Percentiles rank a stretch among this genome's conserved stretches.
Conservation (phyloP, 1,284 basidiomycete species). For the Moesziomyces antarcticus region DNA sequence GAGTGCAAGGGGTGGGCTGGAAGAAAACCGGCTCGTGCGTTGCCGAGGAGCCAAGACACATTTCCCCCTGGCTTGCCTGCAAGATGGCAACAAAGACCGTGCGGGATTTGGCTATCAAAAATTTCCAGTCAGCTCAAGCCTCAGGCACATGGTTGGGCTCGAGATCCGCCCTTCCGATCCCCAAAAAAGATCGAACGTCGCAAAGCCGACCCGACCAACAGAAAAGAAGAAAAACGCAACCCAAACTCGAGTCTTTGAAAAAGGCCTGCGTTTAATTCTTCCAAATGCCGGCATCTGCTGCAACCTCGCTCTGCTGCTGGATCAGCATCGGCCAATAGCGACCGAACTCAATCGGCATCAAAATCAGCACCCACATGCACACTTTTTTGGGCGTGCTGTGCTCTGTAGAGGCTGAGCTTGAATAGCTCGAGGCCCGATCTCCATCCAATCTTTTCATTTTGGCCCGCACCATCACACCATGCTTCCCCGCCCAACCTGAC, state of each 20-base stretch:
- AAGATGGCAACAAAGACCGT: slow-evolving; percentile 17
- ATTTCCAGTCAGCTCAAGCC: not conserved
- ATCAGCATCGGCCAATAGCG: not conserved
- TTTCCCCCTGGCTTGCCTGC: too few species aligned
- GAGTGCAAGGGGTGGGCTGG: slow-evolving; percentile 4
- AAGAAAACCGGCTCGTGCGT: slow-evolving; percentile 9
- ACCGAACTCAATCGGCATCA: not conserved
- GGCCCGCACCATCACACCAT: too few species aligned
- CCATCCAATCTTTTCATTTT: too few species aligned
- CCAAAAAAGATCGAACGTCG: slow-evolving; percentile 2
- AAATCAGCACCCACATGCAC: not conserved
- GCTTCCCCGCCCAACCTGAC: not conserved
- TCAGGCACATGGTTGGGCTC: not conserved
- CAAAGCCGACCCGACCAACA: too few species aligned
- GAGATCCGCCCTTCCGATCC: not conserved
- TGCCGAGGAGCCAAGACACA: not conserved
- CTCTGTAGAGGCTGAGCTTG: too few species aligned
- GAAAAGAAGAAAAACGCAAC: not conserved
- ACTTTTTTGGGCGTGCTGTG: too few species aligned
- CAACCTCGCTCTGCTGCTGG: not conserved
- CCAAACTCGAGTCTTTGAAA: not conserved
- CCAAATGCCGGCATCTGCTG: slow-evolving; percentile 18
- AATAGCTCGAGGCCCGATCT: too few species aligned
- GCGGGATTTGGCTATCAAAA: slow-evolving; percentile 40
- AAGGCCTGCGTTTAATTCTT: not conserved